Base-by-base conservation (phyloP, 2,329 filamentous ascomycete genomes). In the Fusarium sp. region DNA sequence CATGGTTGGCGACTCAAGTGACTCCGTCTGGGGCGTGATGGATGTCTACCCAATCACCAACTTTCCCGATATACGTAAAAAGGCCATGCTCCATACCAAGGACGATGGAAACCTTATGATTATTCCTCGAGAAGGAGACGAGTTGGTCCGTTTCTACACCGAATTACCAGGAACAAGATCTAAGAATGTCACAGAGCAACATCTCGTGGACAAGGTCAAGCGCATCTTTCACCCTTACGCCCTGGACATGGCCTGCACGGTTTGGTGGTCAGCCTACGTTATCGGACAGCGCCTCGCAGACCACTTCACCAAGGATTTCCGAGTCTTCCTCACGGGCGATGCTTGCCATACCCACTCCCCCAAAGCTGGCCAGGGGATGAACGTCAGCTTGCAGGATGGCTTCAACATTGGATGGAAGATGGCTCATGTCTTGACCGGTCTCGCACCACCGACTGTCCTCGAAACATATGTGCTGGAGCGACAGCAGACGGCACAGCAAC, bases 291-390 rank as follows among this genome's bases (percentile, higher is more conserved):
- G 88, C 1, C 46, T 68, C 1, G 55, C 62, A 0, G 60, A 69
- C 0, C 57, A 53, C 2, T 70, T 70, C 6, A 82, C 89, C 0
- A 78, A 78, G 7, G 73, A 78, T 11, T 79, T 83, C 21, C 80
- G 87, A 4, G 78, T 93, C 9, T 92, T 93, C 67, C 77, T 92
- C 3, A 86, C 87, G 0, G 89, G 88, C 3, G 89, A 65, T 25
- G 66, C 88, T 86, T 72, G 88, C 82, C 66, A 68, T 77, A 83
- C 70, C 78, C 81, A 9, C 6, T 61, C 61, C 0, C 87, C 87
- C 6, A 89, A 89, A 68, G 87, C 85, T 1, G 87, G 87, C 1
- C 87, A 90, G 70, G 88, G 88, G 9, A 90, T 91, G 88, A 91
- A 91, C 61, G 84, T 89, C 4, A 84, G 80, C 29, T 87, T 91